These are phyloP conservation scores for Tetrahymena elliotti DNA, from an alignment of 73 alveolate genomes.

Conservation along the genomic window DNA sequence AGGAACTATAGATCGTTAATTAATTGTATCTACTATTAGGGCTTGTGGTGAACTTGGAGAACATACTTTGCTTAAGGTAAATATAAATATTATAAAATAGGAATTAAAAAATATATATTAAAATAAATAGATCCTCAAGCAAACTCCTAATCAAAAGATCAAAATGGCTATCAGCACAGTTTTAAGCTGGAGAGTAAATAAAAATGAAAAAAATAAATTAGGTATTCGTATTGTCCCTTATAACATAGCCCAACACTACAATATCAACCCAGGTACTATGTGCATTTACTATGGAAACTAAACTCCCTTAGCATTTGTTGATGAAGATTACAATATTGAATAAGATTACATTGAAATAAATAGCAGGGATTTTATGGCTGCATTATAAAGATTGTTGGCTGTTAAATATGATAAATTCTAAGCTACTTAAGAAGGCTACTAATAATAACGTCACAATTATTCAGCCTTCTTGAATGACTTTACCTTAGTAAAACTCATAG, in stretches of 20 bases:
- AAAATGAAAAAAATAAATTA: constrained; percentile 47
- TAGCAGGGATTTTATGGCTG: constrained; percentile 86
- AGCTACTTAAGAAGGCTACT: constrained; percentile 21
- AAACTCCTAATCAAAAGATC: constrained; percentile 58
- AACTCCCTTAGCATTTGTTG: constrained; percentile 62
- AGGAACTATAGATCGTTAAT: constrained; percentile 74
- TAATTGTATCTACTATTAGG: constrained; percentile 73
- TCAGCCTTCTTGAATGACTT: background rate
- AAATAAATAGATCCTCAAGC: constrained; percentile 19
- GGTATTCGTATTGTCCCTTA: constrained; percentile 65
- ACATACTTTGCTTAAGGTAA: constrained; percentile 56
- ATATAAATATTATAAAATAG: background rate
- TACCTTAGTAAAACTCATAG: background rate
- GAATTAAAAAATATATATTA: background rate
- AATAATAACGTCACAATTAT: constrained; percentile 7
- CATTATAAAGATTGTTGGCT: constrained; percentile 75
- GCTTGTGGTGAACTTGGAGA: constrained; percentile 76
- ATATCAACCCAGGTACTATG: constrained; percentile 77
- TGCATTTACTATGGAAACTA: constrained; percentile 76
- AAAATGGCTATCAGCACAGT: constrained; percentile 81
- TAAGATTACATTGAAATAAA: constrained; percentile 52
- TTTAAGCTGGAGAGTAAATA: constrained; percentile 61
- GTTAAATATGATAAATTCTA: constrained; percentile 66
- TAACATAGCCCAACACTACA: constrained; percentile 51
- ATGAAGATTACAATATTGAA: constrained; percentile 50